Base-by-base conservation (phyloP, 371 early-diverging fungal genomes). In the Circinella minor region DNA sequence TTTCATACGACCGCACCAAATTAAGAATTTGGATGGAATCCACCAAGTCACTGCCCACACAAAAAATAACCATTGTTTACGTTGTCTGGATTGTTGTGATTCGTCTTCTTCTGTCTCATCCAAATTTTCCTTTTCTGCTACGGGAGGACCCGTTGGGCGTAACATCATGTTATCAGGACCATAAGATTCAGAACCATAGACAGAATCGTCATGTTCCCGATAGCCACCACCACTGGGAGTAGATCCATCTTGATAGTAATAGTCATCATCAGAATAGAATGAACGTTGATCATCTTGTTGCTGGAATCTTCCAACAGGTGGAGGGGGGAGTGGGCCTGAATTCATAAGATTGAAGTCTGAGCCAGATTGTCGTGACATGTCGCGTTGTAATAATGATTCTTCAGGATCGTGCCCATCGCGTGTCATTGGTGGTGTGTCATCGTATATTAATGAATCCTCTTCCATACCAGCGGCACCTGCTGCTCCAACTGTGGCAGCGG, bases 41-140 rank as follows among this genome's bases (percentile, higher is more conserved):
- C 95, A 96, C 92, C 93, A 96, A 0, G 98, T 98, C 47, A 91
- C 73, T 15, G 84, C 74, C 92, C 92, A 94, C 3, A 95, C 94
- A 73, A 91, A 83, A 60, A 83, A 86, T 4, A 97, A 76, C 99
- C 98, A 98, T 63, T 88, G 84, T 48, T 83, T 83, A 61, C 92
- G 86, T 4, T 74, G 84, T 15, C 72, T 63, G 68, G 88, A 74
- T 77, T 71, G 64, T 17, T 68, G 68, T 18, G 71, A 63, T 15
- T 78, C 80, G 73, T 86, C 77, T 66, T 82, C 77, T n/a, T 83
- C 83, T 3, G 83, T 79, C 18, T 76, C 86, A 27, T 87, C 82
- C 13, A 77, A 36, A 17, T 85, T 81, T 46, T 72, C 71, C 15
- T 71, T 71, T 65, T 64, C 70, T 36, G 6, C 69, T 34, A 47